Percentiles rank a stretch among this genome's conserved stretches.
phyloP scores from a whole-genome alignment of 257 asterid genomes.

The Misopates orontium region DNA sequence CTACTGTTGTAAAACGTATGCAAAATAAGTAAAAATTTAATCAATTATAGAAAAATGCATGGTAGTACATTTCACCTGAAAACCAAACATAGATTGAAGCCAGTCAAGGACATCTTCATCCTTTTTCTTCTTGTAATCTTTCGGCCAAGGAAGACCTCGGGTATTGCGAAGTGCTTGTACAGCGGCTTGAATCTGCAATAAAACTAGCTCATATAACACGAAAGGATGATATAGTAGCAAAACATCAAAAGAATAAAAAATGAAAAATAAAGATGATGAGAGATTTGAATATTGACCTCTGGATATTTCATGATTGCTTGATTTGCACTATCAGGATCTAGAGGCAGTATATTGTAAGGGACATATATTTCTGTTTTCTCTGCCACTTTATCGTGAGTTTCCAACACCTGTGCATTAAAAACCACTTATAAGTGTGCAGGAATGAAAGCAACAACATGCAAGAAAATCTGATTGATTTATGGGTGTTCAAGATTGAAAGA shows the following conservation, averaged over 20 bases:
- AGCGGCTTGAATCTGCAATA: conserved; percentile 86
- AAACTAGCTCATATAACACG: conserved; percentile 17
- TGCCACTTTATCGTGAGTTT: conserved; percentile 93
- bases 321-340: conserved; percentile 97
- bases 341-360: conserved; percentile 95
- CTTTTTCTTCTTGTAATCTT: conserved; percentile 94
- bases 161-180: conserved; percentile 89
- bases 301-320: conserved; percentile 98
- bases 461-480: conserved; percentile 15
- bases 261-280: conserved; percentile 16
- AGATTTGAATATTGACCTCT: conserved; percentile 55
- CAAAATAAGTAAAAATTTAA: conserved; percentile 15
- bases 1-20: conserved; percentile 19
- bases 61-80: conserved; percentile 60
- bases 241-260: conserved; percentile 13
- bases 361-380: conserved; percentile 96
- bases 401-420: conserved; percentile 62
- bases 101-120: conserved; percentile 99
- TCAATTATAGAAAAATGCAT: conserved; percentile 8
- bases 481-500: conserved; percentile 18
- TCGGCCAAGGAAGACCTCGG: conserved; percentile 98
- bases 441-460: background rate
- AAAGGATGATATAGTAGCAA: conserved; percentile 20
- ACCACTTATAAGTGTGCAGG: conserved; percentile 26
- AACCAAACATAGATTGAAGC: conserved; percentile 99